Evolutionary conservation across 2,329 filamentous ascomycete species (phyloP), one percentile per base, ranked within the genome.

Genomic region (Paecilomyces dactylethromorphus): DNA sequence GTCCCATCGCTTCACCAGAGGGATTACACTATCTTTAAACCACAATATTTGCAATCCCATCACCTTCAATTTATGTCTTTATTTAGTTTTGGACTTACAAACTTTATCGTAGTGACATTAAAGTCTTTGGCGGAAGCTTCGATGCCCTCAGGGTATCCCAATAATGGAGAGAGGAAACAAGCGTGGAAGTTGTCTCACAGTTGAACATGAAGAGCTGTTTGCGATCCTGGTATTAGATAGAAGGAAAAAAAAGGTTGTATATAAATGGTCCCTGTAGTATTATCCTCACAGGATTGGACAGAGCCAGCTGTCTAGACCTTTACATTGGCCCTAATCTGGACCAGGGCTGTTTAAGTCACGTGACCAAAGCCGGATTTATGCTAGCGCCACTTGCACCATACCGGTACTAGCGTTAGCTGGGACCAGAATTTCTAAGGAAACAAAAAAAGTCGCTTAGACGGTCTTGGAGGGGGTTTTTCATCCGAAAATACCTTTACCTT

Each of bases 281-380:
- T 39, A 15, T 39, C 1, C 35, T 45, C 39, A 18, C 15, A 18
- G 39, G 39, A 45, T 45, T 18, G 15, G n/a, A 45, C 15, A n/a
- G 6, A 15, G 15, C 21, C 7, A 45, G n/a, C 21, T 45, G 39
- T 45, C 39, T 45, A 45, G 39, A 45, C 39, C 13, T 8, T n/a
- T 6, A 45, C 11, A 7, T 18, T 59, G 70, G 56, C 68, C 70
- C 69, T 69, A 70, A 60, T 52, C n/a, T 58, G 56, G 24, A 55
- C 55, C 51, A 66, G 66, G 66, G 65, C 62, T 64, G 7, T 1
- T 0, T 2, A 1, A 1, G 52, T 55, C 72, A 74, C 65, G 64
- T 74, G 71, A 61, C 7, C 0, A 6, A 8, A 18, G 21, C 58
- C 4, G 50, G 56, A 56, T 26, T 21, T 0, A 2, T 22, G 32